These are phyloP conservation scores for Boletellus ananiceps DNA, from an alignment of 768 basidiomycete species.

Conservation along the genomic window DNA sequence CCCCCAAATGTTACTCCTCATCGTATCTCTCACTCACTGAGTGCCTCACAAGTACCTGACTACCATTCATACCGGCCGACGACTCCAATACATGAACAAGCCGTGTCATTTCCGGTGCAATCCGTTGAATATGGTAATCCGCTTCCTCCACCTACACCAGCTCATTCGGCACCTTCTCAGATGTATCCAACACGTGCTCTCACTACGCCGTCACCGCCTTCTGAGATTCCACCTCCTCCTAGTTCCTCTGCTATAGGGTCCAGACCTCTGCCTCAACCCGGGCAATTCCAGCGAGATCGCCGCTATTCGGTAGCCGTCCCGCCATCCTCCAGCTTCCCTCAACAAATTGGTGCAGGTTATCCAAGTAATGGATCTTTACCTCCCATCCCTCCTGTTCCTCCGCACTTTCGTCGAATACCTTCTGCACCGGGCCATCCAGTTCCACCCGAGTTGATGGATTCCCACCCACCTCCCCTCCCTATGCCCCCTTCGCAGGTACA, in stretches of 20 bases:
- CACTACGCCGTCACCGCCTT: slow-evolving; percentile 24
- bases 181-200: slow-evolving; percentile 17
- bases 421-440: slow-evolving; percentile 23
- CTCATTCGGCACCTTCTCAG: slow-evolving; percentile 24
- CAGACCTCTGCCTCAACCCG: slow-evolving; percentile 31
- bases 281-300: slow-evolving; percentile 28
- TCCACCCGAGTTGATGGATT: slow-evolving; percentile 19
- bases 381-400: slow-evolving; percentile 17
- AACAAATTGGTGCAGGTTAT: slow-evolving; percentile 18
- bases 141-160: slow-evolving; percentile 19
- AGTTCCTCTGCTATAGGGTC: slow-evolving; percentile 16
- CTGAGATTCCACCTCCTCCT: slow-evolving; percentile 13
- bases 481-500: slow-evolving; percentile 24
- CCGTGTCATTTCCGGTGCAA: slow-evolving; percentile 21
- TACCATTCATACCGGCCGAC: slow-evolving; percentile 23
- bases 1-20: slow-evolving; percentile 13
- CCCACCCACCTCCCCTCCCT: slow-evolving; percentile 23
- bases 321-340: slow-evolving; percentile 32
- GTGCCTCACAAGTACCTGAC: slow-evolving; percentile 23
- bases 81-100: slow-evolving; percentile 18
- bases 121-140: slow-evolving; percentile 21
- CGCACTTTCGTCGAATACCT: slow-evolving; percentile 34
- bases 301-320: slow-evolving; percentile 26
- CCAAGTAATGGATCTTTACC: slow-evolving; percentile 17
- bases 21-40: slow-evolving; percentile 28